Evolutionary conservation across 2,329 filamentous ascomycete genomes (phyloP).

Genomic region (Calonectria naviculata): DNA sequence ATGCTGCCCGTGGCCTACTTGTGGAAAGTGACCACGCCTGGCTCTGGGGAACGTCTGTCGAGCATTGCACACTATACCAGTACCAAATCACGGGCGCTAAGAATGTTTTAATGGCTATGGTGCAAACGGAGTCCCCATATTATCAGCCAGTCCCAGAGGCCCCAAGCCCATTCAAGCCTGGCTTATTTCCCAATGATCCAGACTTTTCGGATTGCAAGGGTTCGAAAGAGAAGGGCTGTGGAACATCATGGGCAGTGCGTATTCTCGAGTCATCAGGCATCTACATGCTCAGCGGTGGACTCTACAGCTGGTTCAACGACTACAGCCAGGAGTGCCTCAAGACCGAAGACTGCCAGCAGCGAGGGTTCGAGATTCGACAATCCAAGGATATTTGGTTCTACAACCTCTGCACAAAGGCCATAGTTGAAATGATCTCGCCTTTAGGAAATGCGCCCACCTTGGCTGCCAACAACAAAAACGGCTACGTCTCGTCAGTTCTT

Average conservation of each 20-base stretch:
- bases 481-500: slow-evolving; percentile 69
- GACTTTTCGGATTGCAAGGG: slow-evolving; percentile 65
- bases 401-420: slow-evolving; percentile 79
- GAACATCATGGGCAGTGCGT: slow-evolving; percentile 82
- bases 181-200: slow-evolving; percentile 73
- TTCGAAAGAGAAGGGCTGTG: slow-evolving; percentile 62
- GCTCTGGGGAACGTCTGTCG: slow-evolving; percentile 80
- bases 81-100: slow-evolving; percentile 84
- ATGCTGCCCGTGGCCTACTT: slow-evolving; percentile 85
- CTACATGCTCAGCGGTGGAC: slow-evolving; percentile 76
- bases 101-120: slow-evolving; percentile 83
- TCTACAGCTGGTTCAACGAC: slow-evolving; percentile 88
- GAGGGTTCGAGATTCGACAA: slow-evolving; percentile 79
- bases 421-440: slow-evolving; percentile 75
- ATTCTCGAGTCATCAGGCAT: slow-evolving; percentile 74
- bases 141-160: slow-evolving; percentile 86
- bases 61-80: slow-evolving; percentile 79
- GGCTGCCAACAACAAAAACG: slow-evolving; percentile 73
- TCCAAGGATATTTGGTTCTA: slow-evolving; percentile 73
- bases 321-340: slow-evolving; percentile 78
- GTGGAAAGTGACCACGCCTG: slow-evolving; percentile 80
- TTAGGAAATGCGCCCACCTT: slow-evolving; percentile 65
- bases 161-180: slow-evolving; percentile 69
- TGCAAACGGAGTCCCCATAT: slow-evolving; percentile 92
- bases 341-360: slow-evolving; percentile 73